Evolutionary conservation across 169 alveolate species (phyloP).

Genomic region (Pseudocohnilembus persalinus): DNA sequence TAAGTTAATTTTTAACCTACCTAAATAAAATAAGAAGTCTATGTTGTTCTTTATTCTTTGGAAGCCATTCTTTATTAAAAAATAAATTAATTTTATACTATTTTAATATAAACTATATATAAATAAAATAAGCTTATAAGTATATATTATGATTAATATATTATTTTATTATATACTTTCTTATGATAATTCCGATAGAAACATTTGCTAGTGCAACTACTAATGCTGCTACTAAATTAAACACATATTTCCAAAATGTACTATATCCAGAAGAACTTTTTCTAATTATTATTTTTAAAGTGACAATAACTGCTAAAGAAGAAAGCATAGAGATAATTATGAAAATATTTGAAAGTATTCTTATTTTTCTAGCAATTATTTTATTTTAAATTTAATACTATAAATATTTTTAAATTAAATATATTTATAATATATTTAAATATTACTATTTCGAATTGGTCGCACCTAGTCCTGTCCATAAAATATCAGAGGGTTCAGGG

Average conservation of each 20-base stretch:
- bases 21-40: not conserved
- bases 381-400: no score
- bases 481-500: not conserved
- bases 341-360: not conserved
- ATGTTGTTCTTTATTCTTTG: not conserved
- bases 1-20: conserved; percentile 30
- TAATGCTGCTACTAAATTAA: not conserved
- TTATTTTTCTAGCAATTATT: not conserved
- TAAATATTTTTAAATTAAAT: no score
- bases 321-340: not conserved
- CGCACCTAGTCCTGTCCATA: not conserved
- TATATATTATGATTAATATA: not conserved
- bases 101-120: no score
- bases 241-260: not conserved
- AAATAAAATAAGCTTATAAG: no score
- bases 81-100: no score
- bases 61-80: not conserved
- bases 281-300: not conserved
- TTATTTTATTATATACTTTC: not conserved
- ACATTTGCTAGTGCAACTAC: not conserved
- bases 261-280: not conserved
- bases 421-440: no score
- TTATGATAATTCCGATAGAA: not conserved
- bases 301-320: not conserved
- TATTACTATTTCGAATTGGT: not conserved